Base-by-base conservation (phyloP, 208 protist genomes). In the Crithidia brevicula region DNA sequence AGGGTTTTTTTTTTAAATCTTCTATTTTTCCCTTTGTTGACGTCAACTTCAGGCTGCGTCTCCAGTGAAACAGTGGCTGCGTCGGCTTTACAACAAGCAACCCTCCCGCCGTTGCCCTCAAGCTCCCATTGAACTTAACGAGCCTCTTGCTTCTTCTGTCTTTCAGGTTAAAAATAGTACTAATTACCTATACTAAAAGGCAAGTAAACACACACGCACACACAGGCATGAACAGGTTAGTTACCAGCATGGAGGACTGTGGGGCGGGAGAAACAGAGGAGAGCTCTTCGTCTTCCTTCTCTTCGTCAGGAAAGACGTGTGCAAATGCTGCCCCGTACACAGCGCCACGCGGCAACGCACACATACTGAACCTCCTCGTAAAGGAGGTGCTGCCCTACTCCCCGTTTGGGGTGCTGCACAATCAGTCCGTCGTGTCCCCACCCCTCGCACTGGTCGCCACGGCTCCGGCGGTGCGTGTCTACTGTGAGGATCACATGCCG, bases 331-430 rank as follows among this genome's bases (percentile, higher is more conserved):
- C 18, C 15, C 1, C 0, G 1, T 9, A 43, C 40, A 36, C 38
- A 15, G 10, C 54, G 11, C 25, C 10, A 20, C 42, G 56, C n/a
- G n/a, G n/a, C 40, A 62, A 62, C 42, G 56, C 56, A 33, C 40
- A 30, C 16, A n/a, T 36, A 18, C 22, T 62, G 56, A 36, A 50
- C 25, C 7, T 50, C 33, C 56, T 62, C 27, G 40, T 62, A 9
- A 36, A 62, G 10, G 56, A 62, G 16, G 20, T 62, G 27, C 42
- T 62, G 22, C 56, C 56, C 25, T 62, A 50, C 40, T 50, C 27
- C 3, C 56, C 22, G 6, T 34, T 62, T 1, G 56, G 56, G 1
- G 56, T 62, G 38, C 56, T 51, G 11, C 40, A 50, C 7, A 62
- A 62, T 23, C 56, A 62, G 15, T n/a, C 38, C 25, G 56, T 50